Base-by-base conservation (phyloP, 257 asterid species). In the Eucommia ulmoides region DNA sequence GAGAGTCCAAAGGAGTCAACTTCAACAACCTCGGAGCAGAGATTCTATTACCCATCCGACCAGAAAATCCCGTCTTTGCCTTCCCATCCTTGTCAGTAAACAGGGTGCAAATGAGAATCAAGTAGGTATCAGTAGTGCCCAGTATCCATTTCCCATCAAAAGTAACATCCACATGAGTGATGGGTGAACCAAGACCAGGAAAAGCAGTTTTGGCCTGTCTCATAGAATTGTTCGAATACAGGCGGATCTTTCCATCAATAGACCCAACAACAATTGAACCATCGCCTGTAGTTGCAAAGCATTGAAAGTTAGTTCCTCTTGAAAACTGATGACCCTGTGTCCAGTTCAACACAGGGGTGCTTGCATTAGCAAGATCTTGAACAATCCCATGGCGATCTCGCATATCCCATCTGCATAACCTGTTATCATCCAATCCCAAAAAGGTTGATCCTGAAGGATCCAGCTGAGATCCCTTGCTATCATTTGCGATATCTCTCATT, bases 341-440 rank as follows among this genome's bases (percentile, higher is more conserved):
- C 98, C 98, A 89, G 50, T 89, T 82, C 87, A 89, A 63, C 10
- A 89, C 94, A 23, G 98, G 98, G 20, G 86, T 78, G 59, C 67
- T 85, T 58, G 78, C 93, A 59, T 74, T 62, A 53, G 68, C 93
- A 8, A 85, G 54, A 46, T 79, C 46, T 75, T 89, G 96, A 23
- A 89, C 98, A 53, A 78, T 73, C 23, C 96, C 96, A 51, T 65
- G 68, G 19, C 93, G 67, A 61, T 89, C 98, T 15, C 98, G 88
- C 96, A 89, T 89, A 78, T 89, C 98, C 98, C 98, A 89, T 62
- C 94, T 74, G 56, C 98, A 89, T 82, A 62, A 1, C 96, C 98
- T 29, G 38, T 29, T 29, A 29, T 29, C 38, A 29, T 29, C 38
- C 38, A 29, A n/a, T n/a, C n/a, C n/a, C 72, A 89, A 65, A 82